Conservation (phyloP, 78 protist genomes). For the Dictyostelium purpureum region DNA sequence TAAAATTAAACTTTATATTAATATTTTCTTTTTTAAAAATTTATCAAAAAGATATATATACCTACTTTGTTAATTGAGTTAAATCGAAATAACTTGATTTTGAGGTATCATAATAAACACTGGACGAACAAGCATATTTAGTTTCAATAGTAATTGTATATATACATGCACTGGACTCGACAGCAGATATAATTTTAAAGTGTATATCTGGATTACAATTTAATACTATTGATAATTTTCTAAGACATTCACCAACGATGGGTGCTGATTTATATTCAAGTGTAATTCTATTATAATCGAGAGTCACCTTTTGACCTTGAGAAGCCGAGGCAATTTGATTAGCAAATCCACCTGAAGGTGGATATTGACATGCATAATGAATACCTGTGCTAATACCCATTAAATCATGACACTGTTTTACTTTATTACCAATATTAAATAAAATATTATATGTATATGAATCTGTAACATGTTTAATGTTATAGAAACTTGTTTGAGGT, state of each 20-base stretch:
- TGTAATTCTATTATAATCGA: background rate
- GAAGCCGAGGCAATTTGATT: background rate
- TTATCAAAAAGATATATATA: background rate
- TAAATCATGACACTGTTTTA: background rate
- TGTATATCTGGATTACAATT: background rate
- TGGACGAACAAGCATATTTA: background rate
- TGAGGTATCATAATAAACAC: background rate
- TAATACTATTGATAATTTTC: background rate
- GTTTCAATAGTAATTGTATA: background rate
- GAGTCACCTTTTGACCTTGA: background rate
- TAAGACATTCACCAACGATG: background rate
- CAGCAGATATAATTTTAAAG: background rate
- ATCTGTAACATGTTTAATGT: background rate
- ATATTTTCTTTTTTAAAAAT: no score
- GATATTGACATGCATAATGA: background rate
- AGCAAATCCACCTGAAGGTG: background rate
- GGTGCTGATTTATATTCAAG: background rate
- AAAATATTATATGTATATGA: background rate
- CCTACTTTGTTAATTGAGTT: background rate
- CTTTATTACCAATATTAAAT: background rate
- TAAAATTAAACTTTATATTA: background rate
- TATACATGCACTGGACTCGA: background rate
- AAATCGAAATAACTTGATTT: background rate
- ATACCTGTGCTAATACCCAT: background rate
- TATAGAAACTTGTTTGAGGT: background rate